Percentiles rank a stretch among this genome's conserved stretches.
Conservation (phyloP, 768 basidiomycete genomes). For the Leccinum arenicola region DNA sequence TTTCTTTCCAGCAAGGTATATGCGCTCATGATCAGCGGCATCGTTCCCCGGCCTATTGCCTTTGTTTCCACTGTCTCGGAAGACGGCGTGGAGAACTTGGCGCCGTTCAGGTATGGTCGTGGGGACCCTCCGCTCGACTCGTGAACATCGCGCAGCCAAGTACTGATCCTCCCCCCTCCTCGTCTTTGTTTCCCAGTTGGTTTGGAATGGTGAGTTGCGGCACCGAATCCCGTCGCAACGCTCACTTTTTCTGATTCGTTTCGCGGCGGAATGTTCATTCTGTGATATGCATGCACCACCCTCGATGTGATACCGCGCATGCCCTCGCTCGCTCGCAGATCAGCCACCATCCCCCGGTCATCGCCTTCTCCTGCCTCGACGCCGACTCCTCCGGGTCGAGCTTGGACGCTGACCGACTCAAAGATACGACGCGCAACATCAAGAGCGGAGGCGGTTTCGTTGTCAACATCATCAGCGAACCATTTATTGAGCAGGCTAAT, state of each 20-base stretch:
- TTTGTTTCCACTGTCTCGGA: constrained; percentile 36
- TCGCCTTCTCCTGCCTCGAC: constrained; percentile 35
- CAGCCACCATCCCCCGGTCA: constrained; percentile 28
- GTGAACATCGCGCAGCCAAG: neutral
- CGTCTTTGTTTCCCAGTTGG: constrained; percentile 12
- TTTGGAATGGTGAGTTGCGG: constrained; percentile 26
- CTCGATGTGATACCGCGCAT: no score
- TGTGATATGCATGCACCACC: neutral
- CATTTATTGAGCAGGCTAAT: constrained; percentile 40
- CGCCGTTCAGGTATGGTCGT: constrained; percentile 31
- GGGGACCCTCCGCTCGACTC: neutral
- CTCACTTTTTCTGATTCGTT: no score
- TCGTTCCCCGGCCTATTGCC: constrained; percentile 40
- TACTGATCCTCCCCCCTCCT: neutral
- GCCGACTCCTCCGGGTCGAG: neutral
- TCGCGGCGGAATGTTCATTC: neutral
- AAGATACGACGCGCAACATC: constrained; percentile 36
- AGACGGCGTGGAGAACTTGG: constrained; percentile 34
- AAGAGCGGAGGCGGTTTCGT: no score
- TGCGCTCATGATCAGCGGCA: constrained; percentile 33
- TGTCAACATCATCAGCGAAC: constrained; percentile 50
- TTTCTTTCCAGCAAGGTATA: constrained; percentile 24
- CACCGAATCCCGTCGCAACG: neutral
- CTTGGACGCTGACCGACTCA: constrained; percentile 10
- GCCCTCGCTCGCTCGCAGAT: constrained; percentile 11